These are phyloP conservation scores for Ophiostoma sp. DNA, from an alignment of 2,329 filamentous ascomycete genomes.

Conservation along the genomic window DNA sequence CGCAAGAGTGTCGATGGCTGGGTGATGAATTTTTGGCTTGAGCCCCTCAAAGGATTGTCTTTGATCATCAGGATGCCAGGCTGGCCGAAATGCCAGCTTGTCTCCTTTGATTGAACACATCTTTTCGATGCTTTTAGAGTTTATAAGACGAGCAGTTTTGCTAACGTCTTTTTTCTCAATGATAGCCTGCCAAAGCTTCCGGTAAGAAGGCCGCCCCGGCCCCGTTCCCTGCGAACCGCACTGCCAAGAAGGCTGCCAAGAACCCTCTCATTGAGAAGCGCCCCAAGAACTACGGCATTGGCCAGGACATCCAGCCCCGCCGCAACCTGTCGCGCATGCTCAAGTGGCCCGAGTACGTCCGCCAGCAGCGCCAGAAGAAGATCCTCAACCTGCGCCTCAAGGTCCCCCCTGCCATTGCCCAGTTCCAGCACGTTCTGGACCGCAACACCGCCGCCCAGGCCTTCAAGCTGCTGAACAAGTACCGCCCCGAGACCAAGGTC, in stretches of 20 bases:
- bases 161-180: conserved; percentile 99
- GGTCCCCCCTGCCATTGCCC: conserved; percentile 92
- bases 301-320: conserved; percentile 95
- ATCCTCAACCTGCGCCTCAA: conserved; percentile 98
- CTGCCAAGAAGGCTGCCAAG: conserved; percentile 90
- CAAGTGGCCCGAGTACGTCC: conserved; percentile 99
- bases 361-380: conserved; percentile 89
- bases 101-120: neutral
- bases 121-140: conserved; percentile 70
- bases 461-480: conserved; percentile 99
- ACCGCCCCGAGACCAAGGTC: conserved; percentile 96
- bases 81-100: conserved; percentile 42
- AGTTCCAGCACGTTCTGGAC: conserved; percentile 97
- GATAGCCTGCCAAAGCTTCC: conserved; percentile 89
- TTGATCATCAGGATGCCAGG: conserved; percentile 38
- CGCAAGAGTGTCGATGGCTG: neutral
- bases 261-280: conserved; percentile 99
- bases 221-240: conserved; percentile 90
- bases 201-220: conserved; percentile 98
- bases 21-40: conserved; percentile 61
- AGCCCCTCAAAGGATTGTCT: conserved; percentile 40
- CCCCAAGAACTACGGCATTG: conserved; percentile 94
- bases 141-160: conserved; percentile 68
- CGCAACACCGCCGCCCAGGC: conserved; percentile 93
- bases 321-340: conserved; percentile 98